A percentile compares a stretch with the other conserved stretches of the same genome.
These are phyloP conservation scores for Alternaria atra DNA, from an alignment of 2,329 filamentous ascomycete genomes.

Conservation along the genomic window DNA sequence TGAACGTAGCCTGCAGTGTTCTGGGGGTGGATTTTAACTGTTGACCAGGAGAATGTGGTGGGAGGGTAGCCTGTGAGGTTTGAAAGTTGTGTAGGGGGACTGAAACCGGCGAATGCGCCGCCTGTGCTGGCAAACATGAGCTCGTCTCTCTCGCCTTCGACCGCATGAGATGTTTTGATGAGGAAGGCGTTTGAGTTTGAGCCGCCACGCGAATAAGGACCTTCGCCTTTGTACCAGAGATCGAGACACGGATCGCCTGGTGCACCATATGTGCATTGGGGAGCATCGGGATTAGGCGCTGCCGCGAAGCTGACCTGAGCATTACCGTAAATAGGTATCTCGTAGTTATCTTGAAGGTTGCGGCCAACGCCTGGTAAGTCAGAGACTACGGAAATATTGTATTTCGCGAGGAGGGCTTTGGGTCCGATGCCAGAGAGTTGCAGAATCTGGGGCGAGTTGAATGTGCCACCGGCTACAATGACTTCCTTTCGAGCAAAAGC, in stretches of 20 bases:
- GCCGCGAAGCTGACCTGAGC: slow-evolving; percentile 11
- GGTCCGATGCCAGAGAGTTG: slow-evolving; percentile 70
- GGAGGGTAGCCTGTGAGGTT: slow-evolving; percentile 36
- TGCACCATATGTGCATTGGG: slow-evolving; percentile 28
- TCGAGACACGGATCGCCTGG: slow-evolving; percentile 31
- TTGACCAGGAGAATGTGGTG: slow-evolving; percentile 52
- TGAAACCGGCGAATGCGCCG: slow-evolving; percentile 60
- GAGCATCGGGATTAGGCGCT: slow-evolving; percentile 11
- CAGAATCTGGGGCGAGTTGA: slow-evolving; percentile 69
- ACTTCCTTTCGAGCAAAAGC: slow-evolving; percentile 34
- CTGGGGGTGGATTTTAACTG: slow-evolving; percentile 68
- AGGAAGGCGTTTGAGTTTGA: slow-evolving; percentile 62
- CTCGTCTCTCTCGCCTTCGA: slow-evolving; percentile 61
- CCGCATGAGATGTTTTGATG: slow-evolving; percentile 50
- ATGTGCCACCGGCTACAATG: slow-evolving; percentile 57
- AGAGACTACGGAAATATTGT: slow-evolving; percentile 62
- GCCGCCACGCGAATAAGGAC: slow-evolving; percentile 51
- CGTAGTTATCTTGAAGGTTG: slow-evolving; percentile 39
- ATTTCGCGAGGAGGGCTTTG: slow-evolving; percentile 58
- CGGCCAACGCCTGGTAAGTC: slow-evolving; percentile 54
- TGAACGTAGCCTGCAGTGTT: slow-evolving; percentile 68
- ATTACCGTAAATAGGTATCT: slow-evolving; percentile 62
- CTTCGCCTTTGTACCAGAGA: slow-evolving; percentile 27
- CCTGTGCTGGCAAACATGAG: slow-evolving; percentile 60
- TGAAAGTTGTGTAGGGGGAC: slow-evolving; percentile 57